Evolutionary conservation across 345 rosid genomes (phyloP).

Genomic region (Salix purpurea): DNA sequence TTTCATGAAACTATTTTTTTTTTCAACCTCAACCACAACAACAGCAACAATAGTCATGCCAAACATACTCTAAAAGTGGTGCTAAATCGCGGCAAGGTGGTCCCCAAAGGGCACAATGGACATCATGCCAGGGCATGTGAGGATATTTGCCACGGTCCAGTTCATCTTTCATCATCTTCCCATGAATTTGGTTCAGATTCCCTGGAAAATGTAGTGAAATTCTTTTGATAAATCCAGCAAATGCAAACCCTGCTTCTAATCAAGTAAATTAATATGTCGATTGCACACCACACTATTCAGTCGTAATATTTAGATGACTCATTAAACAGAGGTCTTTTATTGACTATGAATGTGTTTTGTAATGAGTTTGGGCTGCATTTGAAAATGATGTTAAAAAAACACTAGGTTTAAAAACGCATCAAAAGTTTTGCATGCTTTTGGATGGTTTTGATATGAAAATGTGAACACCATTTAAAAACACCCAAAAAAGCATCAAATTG

Average conservation of each 20-base stretch:
- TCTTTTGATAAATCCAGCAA: background rate
- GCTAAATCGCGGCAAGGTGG: constrained; percentile 79
- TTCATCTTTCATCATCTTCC: constrained; percentile 98
- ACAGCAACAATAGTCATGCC: too few relatives aligned
- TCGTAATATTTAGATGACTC: background rate
- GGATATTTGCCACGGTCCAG: constrained; percentile 85
- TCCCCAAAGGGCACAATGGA: constrained; percentile 99
- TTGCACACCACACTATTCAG: background rate
- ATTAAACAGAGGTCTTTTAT: background rate
- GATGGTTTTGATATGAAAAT: background rate
- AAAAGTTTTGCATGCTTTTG: background rate
- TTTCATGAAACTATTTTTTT: too few relatives aligned
- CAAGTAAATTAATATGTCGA: constrained; percentile 1
- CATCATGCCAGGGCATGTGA: constrained; percentile 99
- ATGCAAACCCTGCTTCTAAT: constrained; percentile 1
- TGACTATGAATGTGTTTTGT: background rate
- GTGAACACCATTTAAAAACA: background rate
- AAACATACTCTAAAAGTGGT: too few relatives aligned
- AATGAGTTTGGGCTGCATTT: background rate
- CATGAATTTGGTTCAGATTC: constrained; percentile 99
- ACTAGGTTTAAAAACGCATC: background rate
- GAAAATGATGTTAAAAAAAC: background rate
- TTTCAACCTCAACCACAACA: too few relatives aligned
- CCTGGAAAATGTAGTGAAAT: constrained; percentile 35
- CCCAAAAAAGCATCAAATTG: background rate